Evolutionary conservation across 495 filamentous ascomycete genomes (phyloP), one percentile per base, ranked within the genome.

Genomic region (Pyrenula aspistea): DNA sequence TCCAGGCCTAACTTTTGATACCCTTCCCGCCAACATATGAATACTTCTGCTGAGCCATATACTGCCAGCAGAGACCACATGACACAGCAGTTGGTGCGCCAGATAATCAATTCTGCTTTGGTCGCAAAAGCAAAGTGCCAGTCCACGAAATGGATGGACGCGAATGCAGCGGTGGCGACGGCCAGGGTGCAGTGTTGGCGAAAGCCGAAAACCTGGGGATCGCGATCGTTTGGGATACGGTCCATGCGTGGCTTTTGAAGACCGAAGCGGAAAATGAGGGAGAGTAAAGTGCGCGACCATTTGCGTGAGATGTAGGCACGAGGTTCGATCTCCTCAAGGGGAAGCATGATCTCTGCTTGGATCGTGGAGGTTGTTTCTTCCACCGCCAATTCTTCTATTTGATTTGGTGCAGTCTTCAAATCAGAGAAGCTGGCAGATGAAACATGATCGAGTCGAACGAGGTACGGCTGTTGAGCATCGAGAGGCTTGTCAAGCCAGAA

Each of bases 401-500:
- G 69, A 1, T 65, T 58, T 2, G 67, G 54, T 2, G 62, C 63
- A 23, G 62, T 62, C 20, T 59, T 31, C 22, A 64, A 55, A 57
- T 62, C 63, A 22, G 52, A 1, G 21, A 19, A 11, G 1, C n/a
- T 20, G 12, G 56, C 49, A 25, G 25, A 22, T 20, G 56, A 20
- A 21, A 8, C 15, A 15, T 4, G 31, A 19, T 55, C 47, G 19
- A 22, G 15, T 36, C 55, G 25, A 31, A 63, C 23, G 2, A 53
- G 57, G 1, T 66, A 65, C 2, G 67, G 62, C 50, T 65, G 56
- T 11, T 60, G 50, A 10, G 73, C 54, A 31, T 73, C 63, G n/a
- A 63, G 56, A 1, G 75, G 73, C 49, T 78, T 77, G 22, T 68
- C 15, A 59, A 62, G 65, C 75, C 75, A 78, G 53, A 74, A 73